Base-by-base conservation (phyloP, 1,284 basidiomycete genomes). In the Chalciporus sp. region DNA sequence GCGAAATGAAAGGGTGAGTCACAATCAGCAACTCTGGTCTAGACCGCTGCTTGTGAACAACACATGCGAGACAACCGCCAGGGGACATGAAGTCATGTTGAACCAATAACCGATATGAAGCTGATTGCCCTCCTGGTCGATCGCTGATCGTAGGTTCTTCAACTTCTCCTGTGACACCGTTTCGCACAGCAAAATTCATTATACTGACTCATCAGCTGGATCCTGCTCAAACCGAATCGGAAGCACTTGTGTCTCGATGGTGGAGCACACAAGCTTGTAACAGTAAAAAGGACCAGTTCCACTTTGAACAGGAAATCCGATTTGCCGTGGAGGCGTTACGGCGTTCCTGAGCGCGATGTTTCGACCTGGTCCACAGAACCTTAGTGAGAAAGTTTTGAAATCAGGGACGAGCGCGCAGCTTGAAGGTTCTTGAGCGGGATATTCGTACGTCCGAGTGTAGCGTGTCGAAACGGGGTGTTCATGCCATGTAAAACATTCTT, bases 81-180 rank as follows among this genome's bases (percentile, higher is more conserved):
- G 53, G 44, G 53, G 45, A 26, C 43, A 54, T 42, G 45, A 61
- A 53, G 37, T 53, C 58, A 66, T 62, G 49, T 37, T 2, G 16
- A 55, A 57, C 47, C 23, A 57, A 16, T 66, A 53, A 29, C 62
- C 65, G 67, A 68, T 65, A 66, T 66, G 63, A 66, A 66, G 53
- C 43, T 17, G 47, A 52, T 40, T 56, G 49, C 51, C 58, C 55
- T 59, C 53, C 61, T 54, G 58, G 61, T 56, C 63, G 64, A 69
- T 66, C 65, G 61, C 43, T 47, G 63, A 69, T 67, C 61, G 39
- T 42, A 51, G 45, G 23, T 44, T 44, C 43, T 53, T 45, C 47
- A 40, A 29, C 51, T 56, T 61, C 31, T 48, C 49, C 27, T 31
- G 35, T 43, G 42, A 44, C 23, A 23, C 23, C 6, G 23, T 23